A percentile compares a stretch with the other conserved stretches of the same genome.
Evolutionary conservation across 495 filamentous ascomycete genomes (phyloP).

Genomic region (Geoglossum glabrum): DNA sequence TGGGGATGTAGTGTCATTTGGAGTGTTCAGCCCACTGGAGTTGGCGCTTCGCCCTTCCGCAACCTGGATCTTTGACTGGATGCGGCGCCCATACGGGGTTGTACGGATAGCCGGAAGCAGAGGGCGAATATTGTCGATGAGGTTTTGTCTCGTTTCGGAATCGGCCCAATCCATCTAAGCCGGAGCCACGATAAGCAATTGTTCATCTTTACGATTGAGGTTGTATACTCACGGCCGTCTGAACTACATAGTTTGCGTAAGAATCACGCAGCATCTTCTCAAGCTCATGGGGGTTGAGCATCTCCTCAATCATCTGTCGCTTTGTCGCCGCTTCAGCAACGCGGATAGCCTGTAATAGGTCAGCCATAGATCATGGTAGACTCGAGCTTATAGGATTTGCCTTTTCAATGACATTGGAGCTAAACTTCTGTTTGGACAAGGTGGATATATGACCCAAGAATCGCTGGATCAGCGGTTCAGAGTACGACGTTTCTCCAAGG

Average conservation of each 20-base stretch:
- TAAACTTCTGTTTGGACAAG: constrained; percentile 94
- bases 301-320: constrained; percentile 66
- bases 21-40: constrained; percentile 4
- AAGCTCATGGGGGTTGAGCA: constrained; percentile 53
- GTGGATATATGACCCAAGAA: constrained; percentile 54
- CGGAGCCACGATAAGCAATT: neutral
- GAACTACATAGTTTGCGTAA: constrained; percentile 92
- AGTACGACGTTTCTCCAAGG: constrained; percentile 62
- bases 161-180: constrained; percentile 53
- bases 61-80: constrained; percentile 55
- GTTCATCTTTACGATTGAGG: neutral
- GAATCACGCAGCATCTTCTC: constrained; percentile 74
- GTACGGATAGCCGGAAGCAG: constrained; percentile 61
- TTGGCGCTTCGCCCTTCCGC: neutral
- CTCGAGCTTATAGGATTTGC: neutral
- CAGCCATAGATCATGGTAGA: neutral
- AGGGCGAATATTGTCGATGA: constrained; percentile 70
- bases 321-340: constrained; percentile 48
- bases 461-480: constrained; percentile 57
- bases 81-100: constrained; percentile 84
- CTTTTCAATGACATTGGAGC: constrained; percentile 96
- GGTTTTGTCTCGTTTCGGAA: constrained; percentile 39
- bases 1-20: neutral
- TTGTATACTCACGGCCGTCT: constrained; percentile 41
- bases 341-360: constrained; percentile 42